Conservation (phyloP, 768 basidiomycete genomes). For the Tylopilus intermedius region DNA sequence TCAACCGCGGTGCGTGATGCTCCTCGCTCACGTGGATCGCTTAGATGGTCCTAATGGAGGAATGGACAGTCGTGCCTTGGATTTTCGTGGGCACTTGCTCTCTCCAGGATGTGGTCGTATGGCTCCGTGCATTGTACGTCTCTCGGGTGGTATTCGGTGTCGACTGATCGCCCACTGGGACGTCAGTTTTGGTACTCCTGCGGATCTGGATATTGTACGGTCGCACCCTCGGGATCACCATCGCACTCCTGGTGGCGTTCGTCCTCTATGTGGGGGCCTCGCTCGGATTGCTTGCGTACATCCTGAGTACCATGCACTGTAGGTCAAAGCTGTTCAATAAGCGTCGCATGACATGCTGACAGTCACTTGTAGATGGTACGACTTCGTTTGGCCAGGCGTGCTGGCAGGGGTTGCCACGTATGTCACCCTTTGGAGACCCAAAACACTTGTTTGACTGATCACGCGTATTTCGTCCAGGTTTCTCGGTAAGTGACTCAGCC, state of each 20-base stretch:
- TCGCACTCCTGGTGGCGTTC: background rate
- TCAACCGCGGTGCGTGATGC: background rate
- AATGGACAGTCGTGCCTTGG: background rate
- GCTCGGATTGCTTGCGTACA: background rate
- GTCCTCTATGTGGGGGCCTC: background rate
- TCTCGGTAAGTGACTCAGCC: background rate
- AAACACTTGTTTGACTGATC: background rate
- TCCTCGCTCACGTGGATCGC: background rate
- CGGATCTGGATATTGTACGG: slow-evolving; percentile 2
- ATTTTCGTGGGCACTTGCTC: background rate
- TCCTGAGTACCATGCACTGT: background rate
- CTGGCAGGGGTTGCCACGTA: background rate
- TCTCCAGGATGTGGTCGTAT: background rate
- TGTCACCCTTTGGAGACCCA: background rate
- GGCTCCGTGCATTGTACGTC: background rate
- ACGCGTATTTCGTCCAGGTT: background rate
- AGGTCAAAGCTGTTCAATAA: background rate
- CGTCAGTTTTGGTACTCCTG: background rate
- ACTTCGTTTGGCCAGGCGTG: background rate
- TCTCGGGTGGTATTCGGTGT: background rate
- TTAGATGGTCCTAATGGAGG: background rate
- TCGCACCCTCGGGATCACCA: background rate
- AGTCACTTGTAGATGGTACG: background rate
- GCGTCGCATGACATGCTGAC: background rate
- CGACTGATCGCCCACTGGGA: background rate